Evolutionary conservation across 2,329 filamentous ascomycete genomes (phyloP).

Genomic region (Aspergillus tamarii): DNA sequence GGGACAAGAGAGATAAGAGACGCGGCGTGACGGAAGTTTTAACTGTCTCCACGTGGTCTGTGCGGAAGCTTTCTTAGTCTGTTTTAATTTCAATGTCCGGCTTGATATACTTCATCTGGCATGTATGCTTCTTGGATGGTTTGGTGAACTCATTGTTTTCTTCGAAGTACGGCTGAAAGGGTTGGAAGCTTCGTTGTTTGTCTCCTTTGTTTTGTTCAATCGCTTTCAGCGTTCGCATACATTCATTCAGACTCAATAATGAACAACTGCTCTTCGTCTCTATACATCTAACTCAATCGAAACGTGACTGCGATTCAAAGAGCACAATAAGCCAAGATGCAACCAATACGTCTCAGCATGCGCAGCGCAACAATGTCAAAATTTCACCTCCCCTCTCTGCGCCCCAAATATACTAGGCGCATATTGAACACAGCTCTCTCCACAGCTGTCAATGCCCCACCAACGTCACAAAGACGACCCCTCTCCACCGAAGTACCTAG

Average conservation of each 20-base stretch:
- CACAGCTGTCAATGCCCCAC: neutral
- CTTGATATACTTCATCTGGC: neutral
- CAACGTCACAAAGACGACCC: neutral
- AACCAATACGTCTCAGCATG: neutral
- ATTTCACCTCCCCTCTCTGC: constrained; percentile 6
- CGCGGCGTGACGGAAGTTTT: constrained; percentile 3
- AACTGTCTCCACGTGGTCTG: constrained; percentile 25
- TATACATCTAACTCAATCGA: neutral
- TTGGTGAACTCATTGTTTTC: neutral
- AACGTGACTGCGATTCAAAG: neutral
- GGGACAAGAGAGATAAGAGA: constrained; percentile 2
- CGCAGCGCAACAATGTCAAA: neutral
- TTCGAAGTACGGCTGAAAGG: neutral
- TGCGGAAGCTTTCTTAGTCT: constrained; percentile 29
- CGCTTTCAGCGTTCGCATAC: neutral
- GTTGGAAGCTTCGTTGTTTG: neutral
- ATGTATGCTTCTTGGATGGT: neutral
- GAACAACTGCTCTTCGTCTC: neutral
- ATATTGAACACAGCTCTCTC: neutral
- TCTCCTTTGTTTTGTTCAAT: neutral
- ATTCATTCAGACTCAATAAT: neutral
- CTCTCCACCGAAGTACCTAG: neutral
- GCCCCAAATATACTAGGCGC: neutral
- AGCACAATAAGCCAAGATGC: neutral
- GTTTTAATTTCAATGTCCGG: neutral